Evolutionary conservation across 2,329 filamentous ascomycete species (phyloP), one percentile per base, ranked within the genome.

Genomic region (Nannizziopsis barbatae): DNA sequence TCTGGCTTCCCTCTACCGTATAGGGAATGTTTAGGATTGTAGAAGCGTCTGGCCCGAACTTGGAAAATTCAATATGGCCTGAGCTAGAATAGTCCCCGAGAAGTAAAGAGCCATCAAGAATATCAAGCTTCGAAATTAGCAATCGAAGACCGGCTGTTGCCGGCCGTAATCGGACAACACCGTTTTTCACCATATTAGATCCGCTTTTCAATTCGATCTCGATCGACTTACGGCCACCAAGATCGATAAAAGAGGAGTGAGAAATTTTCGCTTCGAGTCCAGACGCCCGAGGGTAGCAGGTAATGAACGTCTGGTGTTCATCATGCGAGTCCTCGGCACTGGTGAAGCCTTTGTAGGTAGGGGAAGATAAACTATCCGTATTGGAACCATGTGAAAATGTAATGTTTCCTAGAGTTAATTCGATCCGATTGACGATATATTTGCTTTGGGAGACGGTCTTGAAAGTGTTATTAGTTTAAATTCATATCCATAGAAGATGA

Each of bases 201-300:
- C 88, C 89, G 9, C 81, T 80, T 9, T 71, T 70, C 10, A 95
- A 66, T 44, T 80, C 74, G 15, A 98, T 70, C 50, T 94, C 85
- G 0, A 96, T 71, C 0, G 79, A 81, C 50, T 85, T 85, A 57
- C 82, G 81, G 55, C 81, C 81, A 61, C 93, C 86, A 4, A 98
- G 77, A 53, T 90, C 81, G 18, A 93, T 82, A 39, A 81, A 71
- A 52, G 77, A 83, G 0, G 84, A 80, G 0, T 84, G 73, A 37
- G 71, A 73, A 6, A 93, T 69, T 42, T 75, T 75, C 2, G 84
- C 77, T 51, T 86, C 77, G 3, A 95, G 76, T 0, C 84, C 77
- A 40, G 80, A 73, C 1, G 75, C 65, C 12, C 80, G 77, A 30
- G 88, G 84, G 61, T 86, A 94, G 22, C 90, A 74, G n/a, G 80